Evolutionary conservation across 1,284 basidiomycete species (phyloP).

Genomic region (Ustilago nuda): DNA sequence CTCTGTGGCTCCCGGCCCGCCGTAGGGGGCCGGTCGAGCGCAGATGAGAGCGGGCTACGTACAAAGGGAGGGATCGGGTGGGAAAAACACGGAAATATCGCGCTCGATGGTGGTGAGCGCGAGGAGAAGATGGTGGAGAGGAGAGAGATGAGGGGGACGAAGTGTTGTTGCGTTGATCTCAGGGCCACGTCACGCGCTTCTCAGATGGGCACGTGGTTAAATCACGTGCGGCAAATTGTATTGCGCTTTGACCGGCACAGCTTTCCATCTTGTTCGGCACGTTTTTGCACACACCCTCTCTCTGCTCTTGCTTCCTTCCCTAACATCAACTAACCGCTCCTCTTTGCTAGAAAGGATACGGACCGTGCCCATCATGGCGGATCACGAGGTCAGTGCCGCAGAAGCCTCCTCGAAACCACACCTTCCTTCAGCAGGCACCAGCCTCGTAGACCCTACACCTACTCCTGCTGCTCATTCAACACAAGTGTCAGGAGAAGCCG

Average conservation of each 20-base stretch:
- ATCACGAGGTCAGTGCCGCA: slow-evolving; percentile 23
- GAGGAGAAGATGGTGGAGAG: no score
- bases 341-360: not conserved
- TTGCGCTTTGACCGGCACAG: slow-evolving; percentile 2
- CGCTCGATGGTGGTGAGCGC: no score
- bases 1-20: no score
- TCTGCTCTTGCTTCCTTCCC: not conserved
- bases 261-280: slow-evolving; percentile 5
- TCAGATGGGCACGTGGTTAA: no score
- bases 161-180: no score
- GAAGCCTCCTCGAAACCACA: slow-evolving; percentile 38
- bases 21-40: no score
- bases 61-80: no score
- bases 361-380: slow-evolving; percentile 31
- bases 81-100: no score
- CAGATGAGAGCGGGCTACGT: no score
- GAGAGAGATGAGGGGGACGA: no score
- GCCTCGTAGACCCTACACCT: slow-evolving; percentile 28
- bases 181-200: no score
- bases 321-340: slow-evolving; percentile 72
- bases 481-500: not conserved
- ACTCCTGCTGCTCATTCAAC: not conserved
- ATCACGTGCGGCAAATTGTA: no score
- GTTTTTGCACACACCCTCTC: not conserved
- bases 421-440: slow-evolving; percentile 42